Base-by-base conservation (phyloP, 176 grass and related monocot species). In the Juncus effusus region DNA sequence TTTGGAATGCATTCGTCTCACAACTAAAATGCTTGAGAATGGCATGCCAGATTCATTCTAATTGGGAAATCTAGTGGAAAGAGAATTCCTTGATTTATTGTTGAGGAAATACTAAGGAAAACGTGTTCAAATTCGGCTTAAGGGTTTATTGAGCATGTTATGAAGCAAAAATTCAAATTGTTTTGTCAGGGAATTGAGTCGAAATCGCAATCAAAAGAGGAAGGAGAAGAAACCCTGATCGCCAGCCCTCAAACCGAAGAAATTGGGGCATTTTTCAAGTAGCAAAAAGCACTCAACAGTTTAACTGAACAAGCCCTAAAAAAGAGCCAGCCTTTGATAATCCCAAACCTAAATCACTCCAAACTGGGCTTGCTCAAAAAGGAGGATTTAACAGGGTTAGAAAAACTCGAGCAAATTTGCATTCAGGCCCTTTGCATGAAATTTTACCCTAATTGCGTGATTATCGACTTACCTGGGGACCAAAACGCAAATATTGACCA, bases 261-360 rank as follows among this genome's bases (percentile, higher is more conserved):
- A 84, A 79, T 84, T 44, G 86, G 73, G 67, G 50, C 54, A 75
- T 61, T 90, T 39, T 8, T 85, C 6, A 83, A 79, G 50, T 80
- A 84, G 19, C 88, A 90, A 60, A 99, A 86, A 78, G 51, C 86
- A 52, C 54, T 93, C 5, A 63, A 80, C 45, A 84, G 69, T 74
- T 81, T 93, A 76, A 99, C 94, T 38, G 88, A 89, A 42, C 89
- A 99, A 72, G 94, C 94, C 77, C 85, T 99, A 50, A 76, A 84
- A 19, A 99, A 93, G 78, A 86, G 80, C 62, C 94, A 90, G 19
- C 94, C 94, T 76, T 78, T 99, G 40, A 67, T 93, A 54, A 84
- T 99, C 75, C 80, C 41, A 42, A 99, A 99, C 61, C 60, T 99
- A 76, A 78, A 72, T 80, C 73, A 93, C 73, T 85, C 84, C 74